Conservation (phyloP, 805 yeast genomes). For the Helenozyma rhizophorensis region DNA sequence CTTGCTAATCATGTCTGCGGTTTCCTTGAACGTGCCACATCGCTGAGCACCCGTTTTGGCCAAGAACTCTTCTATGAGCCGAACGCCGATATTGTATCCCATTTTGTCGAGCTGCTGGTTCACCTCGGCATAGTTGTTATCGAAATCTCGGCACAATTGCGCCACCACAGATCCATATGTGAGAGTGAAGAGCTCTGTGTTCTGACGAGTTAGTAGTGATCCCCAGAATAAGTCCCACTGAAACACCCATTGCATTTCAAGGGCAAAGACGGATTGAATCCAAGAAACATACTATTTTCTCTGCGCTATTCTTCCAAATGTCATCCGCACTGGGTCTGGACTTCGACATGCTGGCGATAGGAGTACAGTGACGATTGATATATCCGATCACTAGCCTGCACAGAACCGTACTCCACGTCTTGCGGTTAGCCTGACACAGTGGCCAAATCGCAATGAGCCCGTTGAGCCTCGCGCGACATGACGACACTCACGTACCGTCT, state of each 20-base stretch:
- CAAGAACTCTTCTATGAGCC: constrained; percentile 88
- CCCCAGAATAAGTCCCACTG: no score
- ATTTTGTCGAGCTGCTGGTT: constrained; percentile 80
- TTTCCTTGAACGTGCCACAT: constrained; percentile 74
- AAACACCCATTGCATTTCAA: no score
- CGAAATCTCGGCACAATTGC: constrained; percentile 80
- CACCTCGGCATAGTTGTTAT: constrained; percentile 70
- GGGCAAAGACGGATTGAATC: no score
- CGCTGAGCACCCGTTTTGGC: constrained; percentile 85
- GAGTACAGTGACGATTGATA: no score
- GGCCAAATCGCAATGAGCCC: no score
- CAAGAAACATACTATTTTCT: constrained; percentile 68
- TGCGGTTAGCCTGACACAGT: no score
- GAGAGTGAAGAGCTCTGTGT: constrained; percentile 88
- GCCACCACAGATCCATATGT: constrained; percentile 94
- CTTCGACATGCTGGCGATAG: constrained; percentile 9
- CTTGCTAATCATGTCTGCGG: constrained; percentile 81
- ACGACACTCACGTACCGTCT: no score
- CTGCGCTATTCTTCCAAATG: constrained; percentile 83
- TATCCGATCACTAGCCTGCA: no score
- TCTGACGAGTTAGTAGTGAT: no score
- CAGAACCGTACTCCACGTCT: no score
- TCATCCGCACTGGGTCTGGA: constrained; percentile 64
- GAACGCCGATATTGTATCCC: constrained; percentile 93
- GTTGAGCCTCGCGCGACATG: no score